Percentiles rank a stretch among this genome's conserved stretches.
phyloP scores from a whole-genome alignment of 2,329 filamentous ascomycete genomes.

The Fusarium drepaniforme region DNA sequence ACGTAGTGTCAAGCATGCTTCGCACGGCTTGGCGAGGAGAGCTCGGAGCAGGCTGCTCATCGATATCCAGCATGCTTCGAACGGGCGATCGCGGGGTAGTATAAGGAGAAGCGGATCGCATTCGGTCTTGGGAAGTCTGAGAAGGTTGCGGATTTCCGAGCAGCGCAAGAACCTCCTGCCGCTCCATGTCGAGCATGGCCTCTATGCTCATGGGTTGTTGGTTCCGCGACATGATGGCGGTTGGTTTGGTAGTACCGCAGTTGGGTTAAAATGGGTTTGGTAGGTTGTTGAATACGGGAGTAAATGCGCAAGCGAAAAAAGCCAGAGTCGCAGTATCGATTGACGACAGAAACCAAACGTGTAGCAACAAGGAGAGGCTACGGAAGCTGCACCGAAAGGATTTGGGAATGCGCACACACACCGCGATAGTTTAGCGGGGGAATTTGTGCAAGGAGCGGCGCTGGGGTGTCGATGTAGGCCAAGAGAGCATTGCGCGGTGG shows the following conservation, averaged over 20 bases:
- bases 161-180: conserved; percentile 77
- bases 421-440: conserved; percentile 21
- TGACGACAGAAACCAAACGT: neutral
- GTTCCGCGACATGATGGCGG: conserved; percentile 49
- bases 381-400: conserved; percentile 2
- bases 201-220: conserved; percentile 77
- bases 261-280: neutral
- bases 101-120: conserved; percentile 66
- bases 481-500: conserved; percentile 34
- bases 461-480: conserved; percentile 17
- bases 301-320: neutral
- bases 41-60: conserved; percentile 33
- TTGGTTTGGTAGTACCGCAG: conserved; percentile 6
- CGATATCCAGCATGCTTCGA: conserved; percentile 60
- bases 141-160: conserved; percentile 65
- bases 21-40: conserved; percentile 68
- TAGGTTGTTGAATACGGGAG: neutral
- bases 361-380: conserved; percentile 2
- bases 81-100: conserved; percentile 73
- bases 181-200: conserved; percentile 81
- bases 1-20: conserved; percentile 58
- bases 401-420: conserved; percentile 21
- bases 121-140: conserved; percentile 48
- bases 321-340: neutral
- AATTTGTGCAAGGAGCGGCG: conserved; percentile 14